phyloP scores from a whole-genome alignment of 345 rosid species.

The Rhodamnia rubescens region DNA sequence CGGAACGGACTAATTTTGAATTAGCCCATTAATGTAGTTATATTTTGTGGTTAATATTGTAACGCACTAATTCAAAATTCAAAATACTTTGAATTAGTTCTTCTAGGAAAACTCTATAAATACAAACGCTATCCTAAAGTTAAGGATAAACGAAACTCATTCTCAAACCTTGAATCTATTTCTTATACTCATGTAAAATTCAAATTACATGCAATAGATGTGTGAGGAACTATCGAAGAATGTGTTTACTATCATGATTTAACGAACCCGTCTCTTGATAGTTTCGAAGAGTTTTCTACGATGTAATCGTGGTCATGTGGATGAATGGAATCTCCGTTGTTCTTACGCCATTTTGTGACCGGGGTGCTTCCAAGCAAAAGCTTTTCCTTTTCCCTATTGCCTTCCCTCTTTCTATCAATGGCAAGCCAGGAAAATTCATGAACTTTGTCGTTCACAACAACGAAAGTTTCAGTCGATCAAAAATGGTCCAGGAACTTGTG shows the following conservation, averaged over 20 bases:
- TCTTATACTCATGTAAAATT: neutral
- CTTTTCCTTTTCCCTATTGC: neutral
- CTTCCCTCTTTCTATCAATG: neutral
- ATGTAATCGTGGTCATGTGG: neutral
- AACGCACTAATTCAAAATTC: too few species aligned
- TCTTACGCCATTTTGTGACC: neutral
- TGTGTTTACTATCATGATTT: neutral
- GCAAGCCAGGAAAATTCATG: neutral
- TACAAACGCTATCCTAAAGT: too few species aligned
- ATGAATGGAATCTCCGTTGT: neutral
- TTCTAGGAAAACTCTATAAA: too few species aligned
- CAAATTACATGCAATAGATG: neutral
- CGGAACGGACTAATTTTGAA: too few species aligned
- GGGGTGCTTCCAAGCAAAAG: neutral
- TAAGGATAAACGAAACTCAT: too few species aligned
- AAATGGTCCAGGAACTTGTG: neutral
- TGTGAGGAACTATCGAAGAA: neutral
- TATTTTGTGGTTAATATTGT: too few species aligned
- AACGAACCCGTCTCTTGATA: neutral
- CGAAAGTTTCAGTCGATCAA: neutral
- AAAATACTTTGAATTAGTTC: too few species aligned
- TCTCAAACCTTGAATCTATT: too few species aligned
- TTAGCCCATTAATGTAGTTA: too few species aligned
- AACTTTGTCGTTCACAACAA: neutral
- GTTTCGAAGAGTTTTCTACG: neutral